Conservation (phyloP, 495 filamentous ascomycete species). For the Penicillium roqueforti region DNA sequence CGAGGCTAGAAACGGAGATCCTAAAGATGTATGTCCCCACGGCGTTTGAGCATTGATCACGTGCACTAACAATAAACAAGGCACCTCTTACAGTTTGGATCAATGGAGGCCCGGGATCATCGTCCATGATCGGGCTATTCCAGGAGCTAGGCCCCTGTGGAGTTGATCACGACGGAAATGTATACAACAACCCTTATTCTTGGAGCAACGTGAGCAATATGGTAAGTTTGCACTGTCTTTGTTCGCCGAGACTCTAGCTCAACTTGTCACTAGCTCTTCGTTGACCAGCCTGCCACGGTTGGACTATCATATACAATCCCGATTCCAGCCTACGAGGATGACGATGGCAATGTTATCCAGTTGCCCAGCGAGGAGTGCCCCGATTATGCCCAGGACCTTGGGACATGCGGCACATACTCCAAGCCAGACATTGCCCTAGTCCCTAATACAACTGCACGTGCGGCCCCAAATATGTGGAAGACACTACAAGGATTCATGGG, state of each 20-base stretch:
- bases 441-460: slow-evolving; percentile 49
- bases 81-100: slow-evolving; percentile 63
- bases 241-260: not conserved
- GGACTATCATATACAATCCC: slow-evolving; percentile 58
- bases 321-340: slow-evolving; percentile 44
- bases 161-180: slow-evolving; percentile 45
- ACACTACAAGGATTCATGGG: slow-evolving; percentile 62
- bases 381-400: slow-evolving; percentile 42
- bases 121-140: slow-evolving; percentile 59
- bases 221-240: slow-evolving; percentile 22
- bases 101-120: slow-evolving; percentile 55
- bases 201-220: slow-evolving; percentile 58
- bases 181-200: slow-evolving; percentile 55
- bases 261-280: slow-evolving; percentile 29
- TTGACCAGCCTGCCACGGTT: slow-evolving; percentile 57
- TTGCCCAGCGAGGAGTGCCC: slow-evolving; percentile 50
- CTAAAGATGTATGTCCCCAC: slow-evolving; percentile 25
- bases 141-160: slow-evolving; percentile 61
- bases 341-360: slow-evolving; percentile 23
- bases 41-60: not conserved
- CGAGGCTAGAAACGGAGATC: slow-evolving; percentile 52
- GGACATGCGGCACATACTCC: slow-evolving; percentile 53
- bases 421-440: slow-evolving; percentile 48
- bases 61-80: slow-evolving; percentile 4
- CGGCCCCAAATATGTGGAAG: slow-evolving; percentile 57